These are phyloP conservation scores for Phytophthora ohioensis DNA, from an alignment of 352 stramenopile species.

Conservation along the genomic window DNA sequence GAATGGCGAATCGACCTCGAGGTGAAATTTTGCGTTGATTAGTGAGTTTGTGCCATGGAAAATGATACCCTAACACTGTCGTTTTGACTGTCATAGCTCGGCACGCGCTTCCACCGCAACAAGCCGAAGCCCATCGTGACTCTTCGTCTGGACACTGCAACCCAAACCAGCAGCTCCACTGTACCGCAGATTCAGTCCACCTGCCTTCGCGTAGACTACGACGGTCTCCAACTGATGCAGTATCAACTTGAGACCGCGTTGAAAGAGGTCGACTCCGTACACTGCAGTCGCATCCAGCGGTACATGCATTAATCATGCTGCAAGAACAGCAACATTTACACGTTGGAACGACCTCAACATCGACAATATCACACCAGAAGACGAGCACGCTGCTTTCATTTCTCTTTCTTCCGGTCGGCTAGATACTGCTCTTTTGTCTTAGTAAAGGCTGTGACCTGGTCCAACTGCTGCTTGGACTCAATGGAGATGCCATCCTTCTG, in stretches of 20 bases:
- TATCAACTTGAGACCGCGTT: conserved; percentile 72
- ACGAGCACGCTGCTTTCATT: conserved; percentile 18
- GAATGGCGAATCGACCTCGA: conserved; percentile 88
- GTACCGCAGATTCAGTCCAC: conserved; percentile 44
- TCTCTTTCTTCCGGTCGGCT: conserved; percentile 34
- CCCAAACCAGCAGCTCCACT: conserved; percentile 23
- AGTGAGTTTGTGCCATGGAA: background rate
- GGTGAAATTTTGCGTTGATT: conserved; percentile 33
- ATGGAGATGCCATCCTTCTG: conserved; percentile 56
- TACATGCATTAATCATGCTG: conserved; percentile 66
- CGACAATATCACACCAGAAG: background rate
- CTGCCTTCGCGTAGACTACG: conserved; percentile 70
- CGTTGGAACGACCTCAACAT: background rate
- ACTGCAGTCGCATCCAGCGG: conserved; percentile 76
- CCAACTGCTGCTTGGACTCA: conserved; percentile 78
- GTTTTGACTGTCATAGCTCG: conserved; percentile 45
- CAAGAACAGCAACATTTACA: background rate
- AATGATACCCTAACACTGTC: background rate
- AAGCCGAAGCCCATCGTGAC: conserved; percentile 75
- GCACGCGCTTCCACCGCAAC: conserved; percentile 68
- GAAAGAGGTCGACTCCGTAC: conserved; percentile 73
- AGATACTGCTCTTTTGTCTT: conserved; percentile 51
- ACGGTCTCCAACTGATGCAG: conserved; percentile 71
- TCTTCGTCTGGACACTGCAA: conserved; percentile 62
- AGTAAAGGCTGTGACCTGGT: conserved; percentile 81